Evolutionary conservation across 2,329 filamentous ascomycete genomes (phyloP), one percentile per base, ranked within the genome.

Genomic region (Ophiostoma australiae): DNA sequence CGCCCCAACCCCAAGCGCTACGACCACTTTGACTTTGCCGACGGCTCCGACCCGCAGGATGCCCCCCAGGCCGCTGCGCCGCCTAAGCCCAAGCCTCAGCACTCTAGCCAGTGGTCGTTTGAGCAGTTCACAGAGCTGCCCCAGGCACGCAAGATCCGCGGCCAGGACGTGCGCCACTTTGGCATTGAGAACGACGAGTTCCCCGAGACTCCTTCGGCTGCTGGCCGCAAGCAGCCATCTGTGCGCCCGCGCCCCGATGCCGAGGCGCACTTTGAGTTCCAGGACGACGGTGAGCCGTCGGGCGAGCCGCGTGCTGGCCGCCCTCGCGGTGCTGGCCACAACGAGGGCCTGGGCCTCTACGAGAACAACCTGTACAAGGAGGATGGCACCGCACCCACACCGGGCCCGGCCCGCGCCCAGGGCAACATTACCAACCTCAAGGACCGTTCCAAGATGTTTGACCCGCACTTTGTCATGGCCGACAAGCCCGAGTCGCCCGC

Each of bases 21-120:
- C 81, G 84, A 90, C 72, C 94, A 98, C 80, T 97, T 97, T 78
- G 90, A 93, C 72, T 91, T 97, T 77, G 88, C 85, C 72, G 89
- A 93, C 74, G 89, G 88, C 69, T 85, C 82, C 27, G 85, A 87
- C 70, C 81, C 82, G 20, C 80, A 82, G 72, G 83, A 86, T 69
- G 80, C 79, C 23, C 81, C 83, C 17, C 77, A 82, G 73, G 77
- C 81, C n/a, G 81, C 79, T 69, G 75, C 80, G 8, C 75, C 80
- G 3, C 77, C 80, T 31, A 78, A 84, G 27, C 79, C 81, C 73
- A 85, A 84, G 77, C 83, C 84, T 70, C 92, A 91, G 81, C 89
- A 92, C 78, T 82, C 85, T 72, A 89, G 89, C 74, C 90, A 92
- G 73, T 97, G 94, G 93, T 88, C 89, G 68, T 98, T 98, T 79